Conservation (phyloP, 257 asterid species). For the Forsythia viridissima region DNA sequence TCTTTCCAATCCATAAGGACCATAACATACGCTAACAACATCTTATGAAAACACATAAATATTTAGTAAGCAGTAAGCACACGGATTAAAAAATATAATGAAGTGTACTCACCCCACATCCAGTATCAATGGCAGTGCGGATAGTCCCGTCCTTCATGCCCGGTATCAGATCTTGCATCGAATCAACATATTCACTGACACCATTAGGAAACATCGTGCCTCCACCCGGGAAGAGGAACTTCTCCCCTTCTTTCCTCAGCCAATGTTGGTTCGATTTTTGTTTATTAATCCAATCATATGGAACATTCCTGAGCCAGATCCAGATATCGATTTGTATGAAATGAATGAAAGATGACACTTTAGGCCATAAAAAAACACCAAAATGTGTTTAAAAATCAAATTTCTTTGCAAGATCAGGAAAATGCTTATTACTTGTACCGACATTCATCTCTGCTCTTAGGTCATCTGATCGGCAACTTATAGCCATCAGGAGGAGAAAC, state of each 20-base stretch:
- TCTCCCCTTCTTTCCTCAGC: conserved; percentile 9
- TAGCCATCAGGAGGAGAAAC: background rate
- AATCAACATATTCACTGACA: background rate
- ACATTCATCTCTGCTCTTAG: background rate
- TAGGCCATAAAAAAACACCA: no score
- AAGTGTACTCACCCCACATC: conserved; percentile 3
- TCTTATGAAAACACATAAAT: no score
- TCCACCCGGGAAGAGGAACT: conserved; percentile 2
- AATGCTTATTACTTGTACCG: background rate
- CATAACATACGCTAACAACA: no score
- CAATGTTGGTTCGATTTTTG: background rate
- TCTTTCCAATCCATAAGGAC: no score
- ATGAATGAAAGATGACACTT: no score
- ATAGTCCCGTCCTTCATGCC: conserved; percentile 5
- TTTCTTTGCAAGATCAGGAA: background rate
- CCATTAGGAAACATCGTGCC: background rate
- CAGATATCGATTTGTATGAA: no score
- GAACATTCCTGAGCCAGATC: background rate
- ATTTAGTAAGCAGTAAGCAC: no score
- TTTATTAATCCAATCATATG: conserved; percentile 8
- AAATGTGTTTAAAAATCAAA: background rate
- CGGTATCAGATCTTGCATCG: conserved; percentile 6
- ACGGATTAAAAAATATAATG: background rate
- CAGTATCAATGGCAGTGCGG: background rate
- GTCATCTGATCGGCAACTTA: background rate